Evolutionary conservation across 495 filamentous ascomycete genomes (phyloP), one percentile per base, ranked within the genome.

Genomic region (Jackrogersella minutella): DNA sequence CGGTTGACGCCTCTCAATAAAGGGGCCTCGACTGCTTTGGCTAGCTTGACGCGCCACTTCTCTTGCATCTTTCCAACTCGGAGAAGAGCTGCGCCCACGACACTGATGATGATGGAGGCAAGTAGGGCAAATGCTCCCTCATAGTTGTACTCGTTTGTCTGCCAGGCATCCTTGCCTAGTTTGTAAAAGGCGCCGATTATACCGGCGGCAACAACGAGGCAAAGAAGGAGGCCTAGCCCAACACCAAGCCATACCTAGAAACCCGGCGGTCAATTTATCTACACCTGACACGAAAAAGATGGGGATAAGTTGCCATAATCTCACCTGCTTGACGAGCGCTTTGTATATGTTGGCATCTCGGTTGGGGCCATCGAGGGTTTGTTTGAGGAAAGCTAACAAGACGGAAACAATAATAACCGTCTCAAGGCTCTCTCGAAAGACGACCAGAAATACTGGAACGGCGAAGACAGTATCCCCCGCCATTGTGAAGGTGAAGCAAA

Each of bases 31-130:
- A 93, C 75, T 0, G 87, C 82, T 61, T 83, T 82, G 13, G 86
- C 84, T n/a, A 96, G 82, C 83, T 93, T 93, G 56, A 88, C 77
- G 11, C 86, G 85, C 92, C 92, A 96, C 74, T 93, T 93, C 43
- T 91, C 90, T 73, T 93, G 89, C 72, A 93, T 84, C 77, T 93
- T 94, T 47, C 86, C 89, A 39, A 96, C 86, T n/a, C 92, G 85
- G 6, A 96, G 80, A 19, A 95, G 83, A 7, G 90, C 90, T 9
- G 87, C 87, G 24, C 92, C 92, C 73, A 95, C 87, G 50, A 92
- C 69, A 31, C 89, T 88, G 72, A 96, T 93, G 73, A 96, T 90
- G 47, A 93, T 46, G 10, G 85, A 81, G 0, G 92, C 90, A 33
- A 94, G 55, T 30, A 94, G 76, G 10, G 82, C 82, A 55, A 96